phyloP scores from a whole-genome alignment of 1,139 yeast genomes.

The Magnusiomyces sp. region DNA sequence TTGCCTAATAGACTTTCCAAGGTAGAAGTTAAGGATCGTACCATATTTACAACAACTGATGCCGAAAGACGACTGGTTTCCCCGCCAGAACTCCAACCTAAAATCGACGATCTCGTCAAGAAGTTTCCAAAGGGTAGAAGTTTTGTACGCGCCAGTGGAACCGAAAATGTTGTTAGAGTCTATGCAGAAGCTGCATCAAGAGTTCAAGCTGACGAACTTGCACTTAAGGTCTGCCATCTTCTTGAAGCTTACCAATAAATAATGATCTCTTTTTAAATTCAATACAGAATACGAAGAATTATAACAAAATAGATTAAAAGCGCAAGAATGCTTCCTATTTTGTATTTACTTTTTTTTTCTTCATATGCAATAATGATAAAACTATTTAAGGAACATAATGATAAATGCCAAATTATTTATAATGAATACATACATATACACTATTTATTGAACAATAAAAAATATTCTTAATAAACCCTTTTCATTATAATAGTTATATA shows the following conservation, averaged over 20 bases:
- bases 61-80: constrained; percentile 76
- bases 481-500: neutral
- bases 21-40: constrained; percentile 76
- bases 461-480: too few relatives aligned
- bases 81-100: constrained; percentile 69
- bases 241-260: constrained; percentile 22
- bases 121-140: constrained; percentile 63
- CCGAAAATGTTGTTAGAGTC: constrained; percentile 94
- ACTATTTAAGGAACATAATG: neutral
- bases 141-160: constrained; percentile 95
- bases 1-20: constrained; percentile 79
- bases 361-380: neutral
- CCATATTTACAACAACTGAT: constrained; percentile 71
- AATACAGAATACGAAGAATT: too few relatives aligned
- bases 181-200: constrained; percentile 77
- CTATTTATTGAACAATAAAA: too few relatives aligned
- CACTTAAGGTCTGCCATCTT: constrained; percentile 40
- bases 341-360: neutral
- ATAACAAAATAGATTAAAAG: too few relatives aligned
- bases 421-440: too few relatives aligned
- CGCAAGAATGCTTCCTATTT: too few relatives aligned
- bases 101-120: constrained; percentile 58
- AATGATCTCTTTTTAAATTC: neutral
- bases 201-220: constrained; percentile 46
- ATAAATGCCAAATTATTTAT: too few relatives aligned